Percentiles rank a stretch among this genome's conserved stretches.
Evolutionary conservation across 1,284 basidiomycete species (phyloP).

Genomic region (Marasmius sp.): DNA sequence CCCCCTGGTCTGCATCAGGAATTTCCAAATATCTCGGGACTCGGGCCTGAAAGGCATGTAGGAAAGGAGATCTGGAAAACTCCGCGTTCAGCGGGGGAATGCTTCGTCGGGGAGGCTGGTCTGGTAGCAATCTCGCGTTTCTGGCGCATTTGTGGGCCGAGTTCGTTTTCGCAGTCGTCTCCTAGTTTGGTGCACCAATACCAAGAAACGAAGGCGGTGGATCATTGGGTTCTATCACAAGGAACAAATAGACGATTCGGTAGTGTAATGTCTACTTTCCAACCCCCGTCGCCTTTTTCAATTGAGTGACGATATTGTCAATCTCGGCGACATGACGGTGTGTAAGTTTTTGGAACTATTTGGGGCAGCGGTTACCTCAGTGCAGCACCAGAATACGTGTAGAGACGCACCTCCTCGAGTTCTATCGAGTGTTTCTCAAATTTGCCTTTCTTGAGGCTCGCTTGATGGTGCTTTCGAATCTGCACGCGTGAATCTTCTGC

Average conservation of each 20-base stretch:
- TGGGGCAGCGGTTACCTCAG: neutral
- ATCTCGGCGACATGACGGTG: slow-evolving; percentile 62
- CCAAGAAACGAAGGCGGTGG: too few species aligned
- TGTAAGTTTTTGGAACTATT: slow-evolving; percentile 69
- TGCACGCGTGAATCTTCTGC: slow-evolving; percentile 77
- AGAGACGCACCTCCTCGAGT: slow-evolving; percentile 53
- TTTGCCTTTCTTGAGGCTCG: slow-evolving; percentile 66
- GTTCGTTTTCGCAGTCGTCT: too few species aligned
- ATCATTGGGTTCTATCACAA: neutral
- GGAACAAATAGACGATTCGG: neutral
- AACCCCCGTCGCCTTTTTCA: slow-evolving; percentile 55
- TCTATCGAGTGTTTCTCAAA: slow-evolving; percentile 67
- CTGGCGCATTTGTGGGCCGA: too few species aligned
- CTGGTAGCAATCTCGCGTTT: too few species aligned
- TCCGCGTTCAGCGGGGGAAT: too few species aligned
- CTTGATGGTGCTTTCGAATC: slow-evolving; percentile 65
- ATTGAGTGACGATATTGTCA: slow-evolving; percentile 59
- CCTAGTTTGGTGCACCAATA: too few species aligned
- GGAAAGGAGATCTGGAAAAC: too few species aligned
- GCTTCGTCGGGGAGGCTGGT: too few species aligned
- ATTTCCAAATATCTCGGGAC: too few species aligned
- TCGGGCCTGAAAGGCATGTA: too few species aligned
- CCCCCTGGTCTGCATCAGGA: too few species aligned
- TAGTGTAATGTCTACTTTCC: neutral
- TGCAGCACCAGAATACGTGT: neutral